Conservation (phyloP, 371 early-diverging fungal species). For the Rhizopus microsporus region DNA sequence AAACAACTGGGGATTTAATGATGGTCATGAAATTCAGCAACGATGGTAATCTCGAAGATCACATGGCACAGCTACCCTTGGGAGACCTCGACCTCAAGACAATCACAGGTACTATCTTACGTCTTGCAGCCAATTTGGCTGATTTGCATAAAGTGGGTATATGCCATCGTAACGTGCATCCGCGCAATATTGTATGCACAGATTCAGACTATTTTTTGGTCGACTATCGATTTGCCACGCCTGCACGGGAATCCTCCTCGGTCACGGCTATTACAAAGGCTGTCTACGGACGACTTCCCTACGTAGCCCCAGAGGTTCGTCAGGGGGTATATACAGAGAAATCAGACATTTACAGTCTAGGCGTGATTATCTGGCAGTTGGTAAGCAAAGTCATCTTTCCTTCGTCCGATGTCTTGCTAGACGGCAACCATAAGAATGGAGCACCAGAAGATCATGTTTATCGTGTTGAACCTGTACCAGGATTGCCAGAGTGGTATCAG, state of each 20-base stretch:
- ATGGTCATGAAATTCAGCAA: conserved; percentile 54
- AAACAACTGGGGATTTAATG: conserved; percentile 52
- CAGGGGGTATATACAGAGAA: conserved; percentile 50
- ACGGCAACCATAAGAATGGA: conserved; percentile 10
- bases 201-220: conserved; percentile 52
- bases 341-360: conserved; percentile 49
- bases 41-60: conserved; percentile 51
- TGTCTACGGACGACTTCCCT: conserved; percentile 50
- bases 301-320: conserved; percentile 50
- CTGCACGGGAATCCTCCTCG: conserved; percentile 39
- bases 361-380: conserved; percentile 52
- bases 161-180: conserved; percentile 50
- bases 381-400: conserved; percentile 54
- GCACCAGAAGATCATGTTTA: conserved; percentile 35
- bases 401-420: conserved; percentile 44
- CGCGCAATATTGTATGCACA: conserved; percentile 47
- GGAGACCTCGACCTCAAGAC: conserved; percentile 51
- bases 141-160: conserved; percentile 48
- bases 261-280: conserved; percentile 49
- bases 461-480: conserved; percentile 43
- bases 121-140: conserved; percentile 39
- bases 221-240: conserved; percentile 52
- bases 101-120: conserved; percentile 47
- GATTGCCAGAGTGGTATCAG: conserved; percentile 47
- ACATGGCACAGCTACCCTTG: conserved; percentile 44